Evolutionary conservation across 2,329 filamentous ascomycete species (phyloP).

Genomic region (Lizonia empirigonia): DNA sequence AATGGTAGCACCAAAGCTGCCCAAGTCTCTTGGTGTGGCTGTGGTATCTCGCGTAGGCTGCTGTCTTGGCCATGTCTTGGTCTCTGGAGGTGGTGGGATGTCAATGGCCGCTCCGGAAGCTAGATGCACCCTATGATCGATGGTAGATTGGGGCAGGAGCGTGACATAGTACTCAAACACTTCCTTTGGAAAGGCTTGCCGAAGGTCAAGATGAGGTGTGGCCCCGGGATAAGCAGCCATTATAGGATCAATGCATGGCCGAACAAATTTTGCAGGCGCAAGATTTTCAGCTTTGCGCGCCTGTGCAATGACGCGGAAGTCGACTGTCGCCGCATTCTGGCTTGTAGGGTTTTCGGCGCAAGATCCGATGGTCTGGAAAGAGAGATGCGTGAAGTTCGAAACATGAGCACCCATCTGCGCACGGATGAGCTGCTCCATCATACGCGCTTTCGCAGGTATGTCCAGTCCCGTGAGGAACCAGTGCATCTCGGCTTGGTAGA

Average conservation of each 20-base stretch:
- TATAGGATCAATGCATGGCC: constrained; percentile 50
- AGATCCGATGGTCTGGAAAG: constrained; percentile 49
- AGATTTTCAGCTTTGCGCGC: constrained; percentile 47
- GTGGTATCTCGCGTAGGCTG: constrained; percentile 42
- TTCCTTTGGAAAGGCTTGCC: constrained; percentile 49
- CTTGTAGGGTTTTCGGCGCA: constrained; percentile 48
- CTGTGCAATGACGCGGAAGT: constrained; percentile 56
- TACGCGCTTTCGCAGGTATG: constrained; percentile 51
- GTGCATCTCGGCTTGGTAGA: constrained; percentile 55
- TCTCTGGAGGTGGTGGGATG: constrained; percentile 41
- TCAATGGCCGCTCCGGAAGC: constrained; percentile 37
- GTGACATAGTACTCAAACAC: constrained; percentile 53
- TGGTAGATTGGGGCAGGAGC: constrained; percentile 32
- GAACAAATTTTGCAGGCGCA: constrained; percentile 47
- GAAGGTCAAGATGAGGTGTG: constrained; percentile 48
- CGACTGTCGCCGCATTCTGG: constrained; percentile 58
- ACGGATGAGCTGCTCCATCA: constrained; percentile 49
- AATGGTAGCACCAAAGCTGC: constrained; percentile 36
- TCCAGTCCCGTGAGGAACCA: constrained; percentile 54
- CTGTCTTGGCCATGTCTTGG: constrained; percentile 39
- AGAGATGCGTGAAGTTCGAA: constrained; percentile 44
- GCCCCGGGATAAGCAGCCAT: constrained; percentile 54
- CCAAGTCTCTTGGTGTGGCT: not conserved
- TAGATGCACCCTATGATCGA: constrained; percentile 35
- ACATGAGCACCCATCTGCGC: constrained; percentile 46